phyloP scores from a whole-genome alignment of 2,329 filamentous ascomycete species.

The Dactylellina drechsleri region DNA sequence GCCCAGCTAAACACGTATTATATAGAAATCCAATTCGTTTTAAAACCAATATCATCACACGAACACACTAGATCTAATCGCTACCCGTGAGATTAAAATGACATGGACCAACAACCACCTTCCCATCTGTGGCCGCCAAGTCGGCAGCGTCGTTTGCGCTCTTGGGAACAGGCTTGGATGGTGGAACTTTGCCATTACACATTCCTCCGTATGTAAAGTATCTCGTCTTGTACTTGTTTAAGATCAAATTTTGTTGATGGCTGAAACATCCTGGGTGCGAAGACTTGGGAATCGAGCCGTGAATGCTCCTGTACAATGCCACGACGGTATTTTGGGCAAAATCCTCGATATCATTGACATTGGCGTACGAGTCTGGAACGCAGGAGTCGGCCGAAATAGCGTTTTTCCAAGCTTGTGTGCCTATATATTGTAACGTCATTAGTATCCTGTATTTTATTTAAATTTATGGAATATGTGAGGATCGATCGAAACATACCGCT shows the following conservation, averaged over 20 bases:
- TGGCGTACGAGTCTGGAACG: slow-evolving; percentile 33
- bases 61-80: background rate
- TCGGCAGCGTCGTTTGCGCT: background rate
- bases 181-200: slow-evolving; percentile 29
- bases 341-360: slow-evolving; percentile 26
- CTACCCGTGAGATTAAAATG: slow-evolving; percentile 10
- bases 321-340: slow-evolving; percentile 36
- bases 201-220: slow-evolving; percentile 15
- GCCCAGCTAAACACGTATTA: too few species aligned
- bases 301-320: slow-evolving; percentile 22
- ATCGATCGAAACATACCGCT: slow-evolving; percentile 17
- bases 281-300: slow-evolving; percentile 18
- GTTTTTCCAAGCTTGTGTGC: slow-evolving; percentile 17
- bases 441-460: background rate
- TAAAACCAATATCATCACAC: too few species aligned
- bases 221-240: slow-evolving; percentile 5
- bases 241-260: slow-evolving; percentile 8
- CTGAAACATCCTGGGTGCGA: slow-evolving; percentile 21
- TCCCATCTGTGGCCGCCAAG: background rate
- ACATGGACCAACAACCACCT: slow-evolving; percentile 12
- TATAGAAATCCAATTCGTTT: too few species aligned
- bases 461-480: too few species aligned
- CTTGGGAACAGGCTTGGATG: slow-evolving; percentile 24
- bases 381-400: slow-evolving; percentile 18
- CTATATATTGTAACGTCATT: slow-evolving; percentile 4